Evolutionary conservation across 495 filamentous ascomycete species (phyloP), one percentile per base, ranked within the genome.

Genomic region (Daldinia caldariorum): DNA sequence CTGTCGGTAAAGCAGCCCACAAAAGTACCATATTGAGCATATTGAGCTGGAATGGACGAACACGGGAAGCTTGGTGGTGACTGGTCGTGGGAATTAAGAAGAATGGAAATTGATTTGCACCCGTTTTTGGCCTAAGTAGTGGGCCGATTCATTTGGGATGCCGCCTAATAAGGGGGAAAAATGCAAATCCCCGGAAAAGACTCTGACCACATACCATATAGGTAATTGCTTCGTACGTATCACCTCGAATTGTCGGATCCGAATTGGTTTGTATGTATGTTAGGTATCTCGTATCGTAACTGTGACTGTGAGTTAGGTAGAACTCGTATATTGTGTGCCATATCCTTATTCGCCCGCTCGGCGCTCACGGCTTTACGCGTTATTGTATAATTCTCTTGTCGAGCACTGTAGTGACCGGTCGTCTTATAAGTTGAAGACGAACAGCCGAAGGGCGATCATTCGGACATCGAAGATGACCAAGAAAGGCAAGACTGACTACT

Each of bases 81-180:
- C 32, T 58, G 58, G 54, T 64, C 3, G 61, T 65, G 65, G 35
- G 32, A 59, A 43, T 22, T 22, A 43, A 41, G 37, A 61, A 55
- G 58, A 67, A 39, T 35, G 58, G 62, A 73, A 70, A 69, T 73
- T 70, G 71, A 70, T 65, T 63, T 73, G 62, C 62, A 54, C 62
- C 57, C 63, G 66, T 63, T 70, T 70, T 63, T 56, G 71, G 58
- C 54, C 58, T 63, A 47, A 63, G 58, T 43, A 60, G 71, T 73
- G 71, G 71, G 62, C 61, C 66, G 71, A 69, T 73, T 70, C 66
- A 73, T 73, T 73, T 73, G 63, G 57, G 71, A 73, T 73, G 66
- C 55, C 71, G 71, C 66, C 66, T 70, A 69, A 73, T 73, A 73
- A 73, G 71, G 58, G 55, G 71, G 67, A 62, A 73, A 60, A 70